Percentiles rank a stretch among this genome's conserved stretches.
Conservation (phyloP, 2,329 filamentous ascomycete genomes). For the Fulvia fulva region DNA sequence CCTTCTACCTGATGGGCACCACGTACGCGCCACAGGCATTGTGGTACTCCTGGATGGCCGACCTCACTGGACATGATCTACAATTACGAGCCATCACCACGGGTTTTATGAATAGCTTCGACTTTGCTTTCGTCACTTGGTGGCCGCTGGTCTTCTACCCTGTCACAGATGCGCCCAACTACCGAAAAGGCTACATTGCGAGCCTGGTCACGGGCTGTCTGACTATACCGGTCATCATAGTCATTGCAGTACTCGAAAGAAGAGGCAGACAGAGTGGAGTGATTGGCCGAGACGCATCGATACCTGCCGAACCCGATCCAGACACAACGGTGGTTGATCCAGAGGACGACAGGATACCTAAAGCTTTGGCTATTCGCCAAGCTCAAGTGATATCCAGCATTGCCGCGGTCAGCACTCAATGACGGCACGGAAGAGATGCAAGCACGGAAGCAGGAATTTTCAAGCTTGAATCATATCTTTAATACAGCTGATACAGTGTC, state of each 20-base stretch:
- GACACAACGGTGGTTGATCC: neutral
- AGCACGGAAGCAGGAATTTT: neutral
- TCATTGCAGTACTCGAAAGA: slow-evolving; percentile 12
- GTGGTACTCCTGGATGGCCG: slow-evolving; percentile 49
- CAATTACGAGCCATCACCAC: slow-evolving; percentile 45
- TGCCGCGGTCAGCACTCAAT: neutral
- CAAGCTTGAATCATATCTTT: neutral
- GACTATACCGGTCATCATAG: slow-evolving; percentile 14
- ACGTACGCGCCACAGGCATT: slow-evolving; percentile 46
- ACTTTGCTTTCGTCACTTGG: slow-evolving; percentile 20
- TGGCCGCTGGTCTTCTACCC: slow-evolving; percentile 21
- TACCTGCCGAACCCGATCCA: neutral
- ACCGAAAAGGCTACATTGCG: slow-evolving; percentile 22
- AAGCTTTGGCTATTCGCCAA: neutral
- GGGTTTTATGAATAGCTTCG: slow-evolving; percentile 21
- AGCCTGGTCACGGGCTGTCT: slow-evolving; percentile 16
- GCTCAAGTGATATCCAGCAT: neutral
- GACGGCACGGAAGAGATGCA: neutral
- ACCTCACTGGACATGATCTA: slow-evolving; percentile 39
- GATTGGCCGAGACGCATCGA: slow-evolving; percentile 4
- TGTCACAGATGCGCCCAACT: slow-evolving; percentile 23
- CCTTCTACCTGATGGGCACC: slow-evolving; percentile 44
- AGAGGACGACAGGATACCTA: neutral
- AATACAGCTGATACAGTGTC: neutral
- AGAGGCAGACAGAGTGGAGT: slow-evolving; percentile 3